Conservation (phyloP, 2,329 filamentous ascomycete genomes). For the Penicillium rolfsii region DNA sequence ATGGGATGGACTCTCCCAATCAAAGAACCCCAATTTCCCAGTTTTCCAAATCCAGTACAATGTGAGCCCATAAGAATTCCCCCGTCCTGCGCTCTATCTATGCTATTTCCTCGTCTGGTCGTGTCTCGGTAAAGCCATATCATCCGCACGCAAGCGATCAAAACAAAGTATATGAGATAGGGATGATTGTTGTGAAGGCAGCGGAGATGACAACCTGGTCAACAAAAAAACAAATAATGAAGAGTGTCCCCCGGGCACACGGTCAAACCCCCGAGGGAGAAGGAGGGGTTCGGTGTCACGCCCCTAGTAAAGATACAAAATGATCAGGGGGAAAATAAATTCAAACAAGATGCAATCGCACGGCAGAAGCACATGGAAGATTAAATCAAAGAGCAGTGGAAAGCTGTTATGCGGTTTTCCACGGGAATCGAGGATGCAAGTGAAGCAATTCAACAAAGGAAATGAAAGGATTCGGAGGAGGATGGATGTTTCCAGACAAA, state of each 20-base stretch:
- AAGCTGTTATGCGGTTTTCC: constrained; percentile 18
- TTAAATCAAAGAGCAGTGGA: constrained; percentile 22
- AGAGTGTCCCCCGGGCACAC: constrained; percentile 9
- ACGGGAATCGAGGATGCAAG: constrained; percentile 33
- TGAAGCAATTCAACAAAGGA: constrained; percentile 28
- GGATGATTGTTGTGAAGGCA: constrained; percentile 6
- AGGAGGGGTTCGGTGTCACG: neutral
- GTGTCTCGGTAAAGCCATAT: constrained; percentile 33
- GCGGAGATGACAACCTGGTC: constrained; percentile 19
- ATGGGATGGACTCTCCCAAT: constrained; percentile 21
- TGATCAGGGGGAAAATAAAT: constrained; percentile 16
- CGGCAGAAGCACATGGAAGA: constrained; percentile 10
- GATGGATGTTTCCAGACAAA: constrained; percentile 15
- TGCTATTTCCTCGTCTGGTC: constrained; percentile 34
- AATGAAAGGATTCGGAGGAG: constrained; percentile 11
- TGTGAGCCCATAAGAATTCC: constrained; percentile 24
- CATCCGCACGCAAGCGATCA: constrained; percentile 27
- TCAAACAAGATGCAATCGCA: constrained; percentile 14
- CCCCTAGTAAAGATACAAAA: constrained; percentile 20
- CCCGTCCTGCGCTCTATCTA: constrained; percentile 27
- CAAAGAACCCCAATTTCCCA: constrained; percentile 19
- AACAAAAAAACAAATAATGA: constrained; percentile 17
- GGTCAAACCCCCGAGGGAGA: constrained; percentile 14
- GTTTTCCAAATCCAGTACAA: constrained; percentile 27
- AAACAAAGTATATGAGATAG: constrained; percentile 22